A percentile compares a stretch with the other conserved stretches of the same genome.
Conservation (phyloP, 768 basidiomycete genomes). For the Panellus pusillus region DNA sequence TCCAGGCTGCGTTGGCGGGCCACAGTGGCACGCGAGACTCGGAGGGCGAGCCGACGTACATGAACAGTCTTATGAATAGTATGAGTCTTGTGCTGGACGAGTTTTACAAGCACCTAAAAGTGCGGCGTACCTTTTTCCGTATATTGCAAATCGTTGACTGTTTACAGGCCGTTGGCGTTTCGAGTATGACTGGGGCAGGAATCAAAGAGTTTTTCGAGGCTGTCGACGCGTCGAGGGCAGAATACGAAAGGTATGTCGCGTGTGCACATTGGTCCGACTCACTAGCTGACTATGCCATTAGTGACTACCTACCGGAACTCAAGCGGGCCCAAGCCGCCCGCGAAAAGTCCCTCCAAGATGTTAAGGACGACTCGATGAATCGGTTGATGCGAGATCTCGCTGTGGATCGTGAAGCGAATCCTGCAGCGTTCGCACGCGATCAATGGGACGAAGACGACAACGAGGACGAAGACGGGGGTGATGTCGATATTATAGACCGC, state of each 20-base stretch:
- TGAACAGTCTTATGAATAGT: slow-evolving; percentile 98
- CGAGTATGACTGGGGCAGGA: slow-evolving; percentile 93
- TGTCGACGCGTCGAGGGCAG: slow-evolving; percentile 81
- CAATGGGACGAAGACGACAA: slow-evolving; percentile 64
- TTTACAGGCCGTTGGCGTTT: slow-evolving; percentile 87
- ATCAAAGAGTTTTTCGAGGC: slow-evolving; percentile 90
- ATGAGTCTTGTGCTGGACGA: slow-evolving; percentile 99
- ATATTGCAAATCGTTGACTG: background rate
- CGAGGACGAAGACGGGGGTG: slow-evolving; percentile 53
- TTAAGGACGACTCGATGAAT: slow-evolving; percentile 75
- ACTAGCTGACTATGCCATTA: slow-evolving; percentile 30
- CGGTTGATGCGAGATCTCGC: slow-evolving; percentile 78
- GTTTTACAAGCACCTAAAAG: slow-evolving; percentile 95
- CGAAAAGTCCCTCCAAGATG: slow-evolving; percentile 61
- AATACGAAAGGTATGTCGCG: slow-evolving; percentile 78
- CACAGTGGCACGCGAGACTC: slow-evolving; percentile 67
- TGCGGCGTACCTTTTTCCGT: slow-evolving; percentile 31
- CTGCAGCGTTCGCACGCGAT: slow-evolving; percentile 53
- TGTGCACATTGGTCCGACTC: background rate
- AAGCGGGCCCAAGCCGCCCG: slow-evolving; percentile 64
- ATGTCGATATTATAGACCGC: slow-evolving; percentile 66
- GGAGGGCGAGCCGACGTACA: slow-evolving; percentile 93
- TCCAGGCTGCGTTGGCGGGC: slow-evolving; percentile 82
- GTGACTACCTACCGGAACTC: slow-evolving; percentile 92
- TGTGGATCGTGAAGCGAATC: slow-evolving; percentile 69